Evolutionary conservation across 2,329 filamentous ascomycete genomes (phyloP), one percentile per base, ranked within the genome.

Genomic region (Colletotrichum orchidophilum): DNA sequence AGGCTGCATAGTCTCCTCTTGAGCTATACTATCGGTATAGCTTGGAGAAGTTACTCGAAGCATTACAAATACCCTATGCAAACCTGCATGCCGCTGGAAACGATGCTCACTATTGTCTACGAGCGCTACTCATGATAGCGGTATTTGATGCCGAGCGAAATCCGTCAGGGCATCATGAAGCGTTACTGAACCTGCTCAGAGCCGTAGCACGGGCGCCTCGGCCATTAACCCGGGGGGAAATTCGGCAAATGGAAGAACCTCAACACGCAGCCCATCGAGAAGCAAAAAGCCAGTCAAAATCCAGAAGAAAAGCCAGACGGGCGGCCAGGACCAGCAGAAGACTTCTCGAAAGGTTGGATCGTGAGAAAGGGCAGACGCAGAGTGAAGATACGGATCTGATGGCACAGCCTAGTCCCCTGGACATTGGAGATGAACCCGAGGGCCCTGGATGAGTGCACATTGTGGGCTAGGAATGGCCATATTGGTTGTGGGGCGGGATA

Each of bases 51-150:
- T 62, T 78, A 1, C 75, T 78, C 2, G 61, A 73, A 5, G 49
- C 70, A 27, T 55, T 76, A 9, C 50, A 69, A 8, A 66, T 76
- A 55, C 73, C 74, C 4, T 75, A 71, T 63, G 65, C 61, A 21
- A 24, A 62, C 7, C 66, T 78, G 18, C 76, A 78, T 21, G 49
- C 69, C 3, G 75, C 76, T 18, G 78, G 77, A 1, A 80, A 79
- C 49, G 77, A 79, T 57, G 76, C 77, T 9, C 73, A 76, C 62
- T 80, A 77, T 33, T 66, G 73, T 9, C 69, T 79, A 5, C 55
- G 49, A 54, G 63, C 55, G 29, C 27, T 65, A 21, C 67, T 76
- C 0, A 75, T 75, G 72, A 65, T 75, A 59, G 70, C 69, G 2
- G 73, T 73, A 35, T 5, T 21, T n/a, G 57, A 66, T 55, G 57